Conservation (phyloP, 2,329 filamentous ascomycete species). For the Pyrenochaeta sp. region DNA sequence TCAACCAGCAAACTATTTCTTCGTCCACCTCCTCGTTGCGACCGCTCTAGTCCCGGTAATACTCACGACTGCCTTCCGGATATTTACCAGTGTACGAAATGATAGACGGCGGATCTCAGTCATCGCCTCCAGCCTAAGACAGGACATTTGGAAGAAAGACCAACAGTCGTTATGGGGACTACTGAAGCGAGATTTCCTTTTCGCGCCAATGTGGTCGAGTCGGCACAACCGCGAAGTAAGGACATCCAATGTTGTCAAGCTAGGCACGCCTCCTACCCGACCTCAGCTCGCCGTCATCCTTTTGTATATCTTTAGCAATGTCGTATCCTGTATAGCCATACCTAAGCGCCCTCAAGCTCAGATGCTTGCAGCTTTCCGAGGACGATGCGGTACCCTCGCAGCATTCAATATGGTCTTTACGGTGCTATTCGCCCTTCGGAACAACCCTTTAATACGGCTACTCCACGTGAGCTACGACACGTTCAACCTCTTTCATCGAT, state of each 20-base stretch:
- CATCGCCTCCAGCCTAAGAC: constrained; percentile 11
- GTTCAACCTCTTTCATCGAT: constrained; percentile 79
- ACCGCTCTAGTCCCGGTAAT: constrained; percentile 15
- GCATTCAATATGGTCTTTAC: constrained; percentile 79
- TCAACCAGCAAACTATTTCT: constrained; percentile 54
- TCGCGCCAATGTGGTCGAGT: constrained; percentile 51
- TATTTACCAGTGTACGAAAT: constrained; percentile 8
- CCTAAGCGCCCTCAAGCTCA: constrained; percentile 76
- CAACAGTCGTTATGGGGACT: constrained; percentile 23
- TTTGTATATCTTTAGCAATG: constrained; percentile 51
- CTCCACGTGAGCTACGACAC: constrained; percentile 78
- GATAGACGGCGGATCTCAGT: constrained; percentile 17
- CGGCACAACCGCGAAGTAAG: constrained; percentile 52
- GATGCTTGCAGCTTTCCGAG: constrained; percentile 64
- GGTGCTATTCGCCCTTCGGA: constrained; percentile 74
- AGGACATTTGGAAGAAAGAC: constrained; percentile 23
- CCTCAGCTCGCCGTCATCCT: constrained; percentile 53
- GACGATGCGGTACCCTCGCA: constrained; percentile 73
- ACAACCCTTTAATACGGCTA: constrained; percentile 75
- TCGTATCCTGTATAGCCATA: constrained; percentile 50
- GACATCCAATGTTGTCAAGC: constrained; percentile 50
- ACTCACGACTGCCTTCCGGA: constrained; percentile 13
- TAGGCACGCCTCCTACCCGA: constrained; percentile 52
- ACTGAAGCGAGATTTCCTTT: constrained; percentile 52
- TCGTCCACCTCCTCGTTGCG: constrained; percentile 20